Conservation (phyloP, 129 eudicot species). For the Deinandra increscens region DNA sequence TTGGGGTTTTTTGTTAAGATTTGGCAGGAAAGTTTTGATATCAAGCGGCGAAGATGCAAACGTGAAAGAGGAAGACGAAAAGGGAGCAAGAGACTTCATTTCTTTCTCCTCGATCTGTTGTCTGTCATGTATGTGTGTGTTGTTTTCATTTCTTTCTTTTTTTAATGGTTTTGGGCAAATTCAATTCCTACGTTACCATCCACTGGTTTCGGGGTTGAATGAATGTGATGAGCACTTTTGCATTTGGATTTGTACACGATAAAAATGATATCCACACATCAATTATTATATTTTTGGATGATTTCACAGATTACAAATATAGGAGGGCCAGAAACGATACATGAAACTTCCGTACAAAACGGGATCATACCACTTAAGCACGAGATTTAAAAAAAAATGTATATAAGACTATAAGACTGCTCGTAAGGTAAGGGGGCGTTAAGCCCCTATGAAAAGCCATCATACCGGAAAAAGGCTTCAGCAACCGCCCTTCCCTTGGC, state of each 20-base stretch:
- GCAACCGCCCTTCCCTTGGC: too few species aligned
- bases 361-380: too few species aligned
- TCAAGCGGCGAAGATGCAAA: constrained; percentile 31
- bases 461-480: too few species aligned
- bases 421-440: too few species aligned
- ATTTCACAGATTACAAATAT: background rate
- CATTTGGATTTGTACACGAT: background rate
- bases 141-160: constrained; percentile 2
- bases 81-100: constrained; percentile 32
- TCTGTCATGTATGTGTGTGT: too few species aligned
- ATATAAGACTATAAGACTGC: too few species aligned
- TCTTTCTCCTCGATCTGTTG: constrained; percentile 15
- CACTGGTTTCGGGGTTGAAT: background rate
- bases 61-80: constrained; percentile 28
- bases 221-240: background rate
- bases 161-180: background rate
- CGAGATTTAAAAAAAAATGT: too few species aligned
- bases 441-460: too few species aligned
- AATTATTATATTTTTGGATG: background rate
- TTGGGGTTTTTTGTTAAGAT: constrained; percentile 21
- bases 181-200: constrained; percentile 21
- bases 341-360: too few species aligned
- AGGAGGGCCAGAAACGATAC: too few species aligned
- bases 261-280: constrained; percentile 6
- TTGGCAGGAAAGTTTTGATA: background rate